phyloP scores from a whole-genome alignment of 306 rosid species.

The Crotalaria pallida region DNA sequence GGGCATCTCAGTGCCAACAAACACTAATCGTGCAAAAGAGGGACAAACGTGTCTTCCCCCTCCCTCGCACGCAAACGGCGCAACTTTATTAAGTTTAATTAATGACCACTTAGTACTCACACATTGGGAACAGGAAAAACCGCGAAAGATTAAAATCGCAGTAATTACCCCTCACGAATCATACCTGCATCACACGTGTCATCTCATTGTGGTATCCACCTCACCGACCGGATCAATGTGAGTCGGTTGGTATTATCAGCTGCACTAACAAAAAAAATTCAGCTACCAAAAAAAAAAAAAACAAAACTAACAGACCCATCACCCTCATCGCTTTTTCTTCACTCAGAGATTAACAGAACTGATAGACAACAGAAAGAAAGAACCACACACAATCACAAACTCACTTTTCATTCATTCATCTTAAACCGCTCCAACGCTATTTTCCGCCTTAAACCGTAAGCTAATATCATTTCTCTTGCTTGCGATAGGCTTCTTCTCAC shows the following conservation, averaged over 20 bases:
- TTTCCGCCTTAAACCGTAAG: constrained; percentile 10
- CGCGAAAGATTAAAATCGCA: background rate
- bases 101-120: no score
- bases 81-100: no score
- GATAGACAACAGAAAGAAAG: background rate
- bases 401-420: constrained; percentile 7
- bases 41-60: constrained; percentile 14
- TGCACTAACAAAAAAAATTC: background rate
- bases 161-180: constrained; percentile 8
- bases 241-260: constrained; percentile 38
- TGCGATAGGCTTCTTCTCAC: background rate
- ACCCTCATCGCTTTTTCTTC: constrained; percentile 13
- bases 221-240: constrained; percentile 15
- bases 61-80: background rate
- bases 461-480: background rate
- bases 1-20: background rate
- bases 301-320: constrained; percentile 25
- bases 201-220: background rate
- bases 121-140: no score
- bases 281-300: constrained; percentile 1
- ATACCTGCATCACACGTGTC: constrained; percentile 21
- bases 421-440: background rate
- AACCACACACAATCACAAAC: background rate
- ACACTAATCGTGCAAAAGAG: background rate
- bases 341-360: background rate